A percentile compares a stretch with the other conserved stretches of the same genome.
phyloP scores from a whole-genome alignment of 208 protist genomes.

The Crithidia thermophila region DNA sequence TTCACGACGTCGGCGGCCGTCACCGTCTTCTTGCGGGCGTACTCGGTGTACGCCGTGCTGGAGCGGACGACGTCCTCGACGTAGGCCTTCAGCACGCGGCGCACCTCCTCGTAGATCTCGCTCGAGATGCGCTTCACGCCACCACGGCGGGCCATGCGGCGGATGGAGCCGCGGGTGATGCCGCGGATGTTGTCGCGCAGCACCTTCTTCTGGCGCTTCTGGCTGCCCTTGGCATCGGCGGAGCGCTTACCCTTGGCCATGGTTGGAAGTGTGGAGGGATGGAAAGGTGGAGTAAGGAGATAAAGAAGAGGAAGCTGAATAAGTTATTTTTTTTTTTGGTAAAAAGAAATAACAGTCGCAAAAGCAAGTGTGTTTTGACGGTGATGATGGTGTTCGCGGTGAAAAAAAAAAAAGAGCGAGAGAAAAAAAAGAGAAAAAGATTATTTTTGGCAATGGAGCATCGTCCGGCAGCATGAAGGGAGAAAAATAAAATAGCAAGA shows the following conservation, averaged over 20 bases:
- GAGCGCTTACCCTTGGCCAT: conserved; percentile 85
- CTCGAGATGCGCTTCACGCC: conserved; percentile 92
- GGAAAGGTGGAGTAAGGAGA: no score
- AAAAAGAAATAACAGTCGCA: no score
- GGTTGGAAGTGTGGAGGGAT: neutral
- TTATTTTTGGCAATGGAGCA: neutral
- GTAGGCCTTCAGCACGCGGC: conserved; percentile 82
- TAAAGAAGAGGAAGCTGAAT: no score
- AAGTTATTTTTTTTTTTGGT: no score
- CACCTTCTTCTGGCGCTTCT: conserved; percentile 88
- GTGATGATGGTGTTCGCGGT: neutral
- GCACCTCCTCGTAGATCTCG: conserved; percentile 73
- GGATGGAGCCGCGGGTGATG: conserved; percentile 88
- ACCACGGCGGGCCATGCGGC: conserved; percentile 91
- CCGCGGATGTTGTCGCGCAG: conserved; percentile 87
- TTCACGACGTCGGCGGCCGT: conserved; percentile 87
- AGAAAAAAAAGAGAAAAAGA: conserved; percentile 8
- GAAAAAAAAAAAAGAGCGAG: conserved; percentile 2
- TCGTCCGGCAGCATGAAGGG: neutral
- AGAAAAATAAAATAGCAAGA: neutral
- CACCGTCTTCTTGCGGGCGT: conserved; percentile 80
- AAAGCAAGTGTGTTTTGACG: no score
- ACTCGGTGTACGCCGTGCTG: conserved; percentile 84
- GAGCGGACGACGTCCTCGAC: conserved; percentile 84
- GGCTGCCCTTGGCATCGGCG: conserved; percentile 66